Evolutionary conservation across 2,329 filamentous ascomycete species (phyloP), one percentile per base, ranked within the genome.

Genomic region (Hypomyces rosellus): DNA sequence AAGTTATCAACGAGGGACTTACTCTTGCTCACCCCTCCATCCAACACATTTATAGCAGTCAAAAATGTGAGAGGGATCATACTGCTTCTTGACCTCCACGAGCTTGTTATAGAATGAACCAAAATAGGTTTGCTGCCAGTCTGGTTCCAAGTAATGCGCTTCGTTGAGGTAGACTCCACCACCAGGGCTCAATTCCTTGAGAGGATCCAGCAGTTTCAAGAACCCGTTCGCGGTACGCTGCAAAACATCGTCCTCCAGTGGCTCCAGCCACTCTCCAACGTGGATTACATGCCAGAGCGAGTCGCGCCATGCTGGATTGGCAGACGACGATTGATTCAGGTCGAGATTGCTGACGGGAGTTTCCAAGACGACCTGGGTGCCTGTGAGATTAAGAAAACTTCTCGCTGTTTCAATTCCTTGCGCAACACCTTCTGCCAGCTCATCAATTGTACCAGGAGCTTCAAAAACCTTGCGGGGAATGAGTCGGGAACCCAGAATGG

Each of bases 161-260:
- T 81, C 77, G 56, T 77, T 79, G 67, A 75, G 65, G 59, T 78
- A 77, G 2, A 69, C 63, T 14, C 43, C 48, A 16, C 46, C 43
- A 4, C 46, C 3, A 16, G 49, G 8, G n/a, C 47, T 25, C n/a
- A 34, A 39, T 13, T 34, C 25, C 34, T 47, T 45, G 20, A 51
- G 33, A 34, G 14, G 44, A 11, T 13, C 36, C 49, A 15, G 34
- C 40, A 20, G n/a, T 18, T 6, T 33, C 45, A 3, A 34, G 14
- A 39, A 39, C 6, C 37, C 39, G 4, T 22, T 20, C 4, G 22
- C 12, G 16, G 37, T 34, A 11, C 22, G 6, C 8, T 42, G 16
- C n/a, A 34, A 18, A 16, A 71, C 74, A 9, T 67, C 64, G 1
- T 65, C 68, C 1, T 73, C 71, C 1, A 72, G 72, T 56, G 72